Evolutionary conservation across 306 rosid genomes (phyloP), one percentile per base, ranked within the genome.

Genomic region (Quillaja saponaria): DNA sequence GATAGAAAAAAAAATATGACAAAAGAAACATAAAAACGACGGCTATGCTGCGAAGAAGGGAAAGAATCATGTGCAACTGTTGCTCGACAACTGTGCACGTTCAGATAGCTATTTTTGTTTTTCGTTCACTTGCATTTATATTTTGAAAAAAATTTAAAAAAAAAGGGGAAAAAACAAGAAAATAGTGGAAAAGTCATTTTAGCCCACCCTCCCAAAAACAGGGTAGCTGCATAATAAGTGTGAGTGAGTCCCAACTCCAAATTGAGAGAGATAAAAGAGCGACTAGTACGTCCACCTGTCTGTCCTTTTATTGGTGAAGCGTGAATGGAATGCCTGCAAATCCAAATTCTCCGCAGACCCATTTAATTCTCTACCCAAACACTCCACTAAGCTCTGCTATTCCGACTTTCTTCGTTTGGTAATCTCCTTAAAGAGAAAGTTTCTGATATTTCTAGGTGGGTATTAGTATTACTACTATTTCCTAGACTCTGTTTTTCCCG

Each of bases 401-500:
- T 58, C 63, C 3, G 9, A 34, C 41, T 61, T 17, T 20, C n/a
- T 33, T 28, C 7, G 13, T 7, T 6, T 38, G 39, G 40, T 14
- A 67, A 20, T 49, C 47, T 51, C 60, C 44, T 20, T 58, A 31
- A 34, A 31, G 14, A 10, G 20, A 49, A 33, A 55, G 44, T 11
- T 35, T 55, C 42, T 67, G 75, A 34, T 42, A 63, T 40, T 67
- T 25, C 58, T 55, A 6, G 0, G 2, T 25, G 3, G 31, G 31
- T n/a, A n/a, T n/a, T n/a, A n/a, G 31, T 25, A 1, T 25, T 25
- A 25, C 31, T 25, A 25, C 31, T 13, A 12, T 42, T 12, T 42
- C 61, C 42, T 42, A 74, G 34, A 61, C 31, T 62, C 6, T 51
- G 74, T 48, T 70, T 79, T 71, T 44, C 72, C 64, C 61, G 78